Evolutionary conservation across 352 stramenopile genomes (phyloP).

Genomic region (Sclerospora graminicola): DNA sequence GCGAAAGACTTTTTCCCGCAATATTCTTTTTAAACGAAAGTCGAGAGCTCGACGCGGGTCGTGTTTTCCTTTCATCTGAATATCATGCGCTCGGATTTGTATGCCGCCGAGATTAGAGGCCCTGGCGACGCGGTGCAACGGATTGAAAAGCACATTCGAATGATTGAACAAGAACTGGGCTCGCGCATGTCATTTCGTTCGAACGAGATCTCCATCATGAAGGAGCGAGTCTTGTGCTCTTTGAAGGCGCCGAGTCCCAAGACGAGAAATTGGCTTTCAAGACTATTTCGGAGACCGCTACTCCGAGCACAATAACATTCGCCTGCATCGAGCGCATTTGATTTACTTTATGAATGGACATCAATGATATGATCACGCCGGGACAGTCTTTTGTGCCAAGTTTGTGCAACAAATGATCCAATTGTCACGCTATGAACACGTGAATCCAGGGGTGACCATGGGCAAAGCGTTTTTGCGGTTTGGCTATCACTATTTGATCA

Average conservation of each 20-base stretch:
- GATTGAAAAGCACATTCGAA: no score
- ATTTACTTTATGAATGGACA: constrained; percentile 62
- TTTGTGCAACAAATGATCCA: constrained; percentile 79
- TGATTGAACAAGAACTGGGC: no score
- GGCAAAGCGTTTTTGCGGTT: constrained; percentile 65
- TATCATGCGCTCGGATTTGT: constrained; percentile 48
- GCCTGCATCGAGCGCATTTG: constrained; percentile 58
- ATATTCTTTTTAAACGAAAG: constrained; percentile 46
- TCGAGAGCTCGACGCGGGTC: constrained; percentile 21
- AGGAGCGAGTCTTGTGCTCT: constrained; percentile 53
- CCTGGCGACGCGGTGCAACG: constrained; percentile 42
- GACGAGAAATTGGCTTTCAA: constrained; percentile 60
- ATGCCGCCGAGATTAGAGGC: constrained; percentile 56
- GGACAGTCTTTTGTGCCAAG: constrained; percentile 45
- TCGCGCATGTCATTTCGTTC: constrained; percentile 28
- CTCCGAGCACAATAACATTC: constrained; percentile 35
- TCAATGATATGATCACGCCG: constrained; percentile 58
- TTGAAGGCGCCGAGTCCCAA: constrained; percentile 58
- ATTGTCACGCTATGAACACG: constrained; percentile 48
- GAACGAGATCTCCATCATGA: constrained; percentile 47
- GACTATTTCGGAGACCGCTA: constrained; percentile 51
- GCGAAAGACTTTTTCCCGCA: constrained; percentile 54
- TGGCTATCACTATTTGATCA: constrained; percentile 72
- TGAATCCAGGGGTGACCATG: constrained; percentile 33
- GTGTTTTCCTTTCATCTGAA: constrained; percentile 44